Evolutionary conservation across 2,329 filamentous ascomycete genomes (phyloP).

Genomic region (Helminthosporium solani): DNA sequence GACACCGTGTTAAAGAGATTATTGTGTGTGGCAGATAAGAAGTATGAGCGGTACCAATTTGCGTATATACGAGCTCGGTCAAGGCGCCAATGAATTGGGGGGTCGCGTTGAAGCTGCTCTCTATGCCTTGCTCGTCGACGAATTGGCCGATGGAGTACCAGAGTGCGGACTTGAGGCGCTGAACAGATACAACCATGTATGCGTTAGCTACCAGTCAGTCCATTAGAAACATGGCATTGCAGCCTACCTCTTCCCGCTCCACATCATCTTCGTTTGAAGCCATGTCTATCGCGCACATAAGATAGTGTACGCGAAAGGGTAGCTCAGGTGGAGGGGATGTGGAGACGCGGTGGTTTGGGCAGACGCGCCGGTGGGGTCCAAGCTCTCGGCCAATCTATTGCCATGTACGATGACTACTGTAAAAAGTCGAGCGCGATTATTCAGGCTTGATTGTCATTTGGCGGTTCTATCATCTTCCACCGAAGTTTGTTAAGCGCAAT

Average conservation of each 20-base stretch:
- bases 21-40: too few species aligned
- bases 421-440: conserved; percentile 6
- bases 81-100: conserved; percentile 78
- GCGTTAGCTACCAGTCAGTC: too few species aligned
- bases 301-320: neutral
- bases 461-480: neutral
- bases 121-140: conserved; percentile 78
- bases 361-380: too few species aligned
- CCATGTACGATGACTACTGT: too few species aligned
- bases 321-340: conserved; percentile 19
- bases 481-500: neutral
- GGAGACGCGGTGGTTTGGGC: too few species aligned
- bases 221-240: too few species aligned
- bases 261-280: conserved; percentile 24
- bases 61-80: conserved; percentile 83
- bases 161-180: conserved; percentile 52
- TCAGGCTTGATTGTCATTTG: conserved; percentile 1
- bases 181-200: too few species aligned
- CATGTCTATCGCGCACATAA: conserved; percentile 14
- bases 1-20: too few species aligned
- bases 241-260: conserved; percentile 39
- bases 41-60: conserved; percentile 70
- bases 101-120: conserved; percentile 78
- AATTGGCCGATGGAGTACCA: conserved; percentile 56
- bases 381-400: too few species aligned